Evolutionary conservation across 331 rosid genomes (phyloP).

Genomic region (Erythrophleum ivorense): DNA sequence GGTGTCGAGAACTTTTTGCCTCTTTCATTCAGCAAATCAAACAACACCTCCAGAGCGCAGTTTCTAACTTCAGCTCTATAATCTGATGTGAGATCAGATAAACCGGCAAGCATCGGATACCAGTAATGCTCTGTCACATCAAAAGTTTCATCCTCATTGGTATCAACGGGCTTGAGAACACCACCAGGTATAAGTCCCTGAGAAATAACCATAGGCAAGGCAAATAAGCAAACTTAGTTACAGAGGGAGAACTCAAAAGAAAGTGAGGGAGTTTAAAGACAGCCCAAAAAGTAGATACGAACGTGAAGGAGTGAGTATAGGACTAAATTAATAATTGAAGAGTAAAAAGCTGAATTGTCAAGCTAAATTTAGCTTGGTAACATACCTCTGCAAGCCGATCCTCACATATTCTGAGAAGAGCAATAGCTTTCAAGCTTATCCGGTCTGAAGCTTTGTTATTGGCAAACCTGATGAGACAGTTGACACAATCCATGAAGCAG

Average conservation of each 20-base stretch:
- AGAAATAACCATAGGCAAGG: too few species aligned
- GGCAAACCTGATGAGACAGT: slow-evolving; percentile 96
- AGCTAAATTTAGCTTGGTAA: too few species aligned
- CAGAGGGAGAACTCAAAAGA: slow-evolving; percentile 35
- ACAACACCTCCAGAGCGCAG: slow-evolving; percentile 96
- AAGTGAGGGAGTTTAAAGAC: too few species aligned
- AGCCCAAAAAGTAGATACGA: too few species aligned
- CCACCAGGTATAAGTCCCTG: slow-evolving; percentile 99
- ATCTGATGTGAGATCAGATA: slow-evolving; percentile 96
- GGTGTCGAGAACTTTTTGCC: slow-evolving; percentile 89
- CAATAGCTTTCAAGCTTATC: slow-evolving; percentile 98
- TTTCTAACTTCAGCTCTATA: slow-evolving; percentile 92
- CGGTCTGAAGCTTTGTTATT: slow-evolving; percentile 94
- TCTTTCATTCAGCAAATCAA: slow-evolving; percentile 97
- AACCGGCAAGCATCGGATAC: slow-evolving; percentile 99
- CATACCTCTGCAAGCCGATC: slow-evolving; percentile 99
- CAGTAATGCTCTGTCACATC: slow-evolving; percentile 97
- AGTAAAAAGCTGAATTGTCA: too few species aligned
- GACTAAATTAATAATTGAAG: too few species aligned
- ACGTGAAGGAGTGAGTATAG: too few species aligned
- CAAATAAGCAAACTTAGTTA: too few species aligned
- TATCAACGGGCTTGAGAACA: slow-evolving; percentile 84
- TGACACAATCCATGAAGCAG: slow-evolving; percentile 99
- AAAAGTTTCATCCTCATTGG: slow-evolving; percentile 59
- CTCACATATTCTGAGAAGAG: slow-evolving; percentile 94